Percentiles rank a stretch among this genome's conserved stretches.
These are phyloP conservation scores for Phytomonas francai DNA, from an alignment of 208 protist genomes.

Conservation along the genomic window DNA sequence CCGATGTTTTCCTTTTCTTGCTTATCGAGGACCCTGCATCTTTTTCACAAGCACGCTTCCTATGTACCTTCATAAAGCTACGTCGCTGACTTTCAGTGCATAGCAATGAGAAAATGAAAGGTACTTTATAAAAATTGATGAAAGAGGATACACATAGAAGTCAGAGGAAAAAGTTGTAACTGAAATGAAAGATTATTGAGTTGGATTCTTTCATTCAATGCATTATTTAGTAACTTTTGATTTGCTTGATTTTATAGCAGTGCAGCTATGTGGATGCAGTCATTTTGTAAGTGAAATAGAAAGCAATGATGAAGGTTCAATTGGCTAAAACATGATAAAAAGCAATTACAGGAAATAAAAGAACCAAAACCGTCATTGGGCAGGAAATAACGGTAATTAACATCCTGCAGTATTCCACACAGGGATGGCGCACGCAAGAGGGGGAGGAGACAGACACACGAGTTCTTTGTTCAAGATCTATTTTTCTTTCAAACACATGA, in stretches of 20 bases:
- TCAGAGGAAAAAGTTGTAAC: not conserved
- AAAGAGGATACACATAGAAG: not conserved
- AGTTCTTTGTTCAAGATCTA: not conserved
- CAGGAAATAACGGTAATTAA: not conserved
- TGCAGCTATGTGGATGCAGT: not conserved
- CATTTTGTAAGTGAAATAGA: not conserved
- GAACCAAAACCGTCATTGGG: not conserved
- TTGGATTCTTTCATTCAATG: not conserved
- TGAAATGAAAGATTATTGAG: not conserved
- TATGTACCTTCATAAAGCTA: slow-evolving; percentile 1
- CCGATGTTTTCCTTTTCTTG: not conserved
- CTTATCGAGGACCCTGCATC: not conserved
- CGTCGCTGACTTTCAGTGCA: not conserved
- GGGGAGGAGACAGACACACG: not conserved
- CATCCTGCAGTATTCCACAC: not conserved
- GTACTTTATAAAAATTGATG: not conserved
- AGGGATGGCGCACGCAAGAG: no score
- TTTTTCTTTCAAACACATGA: not conserved
- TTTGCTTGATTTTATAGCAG: not conserved
- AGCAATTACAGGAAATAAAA: not conserved
- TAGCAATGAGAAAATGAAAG: not conserved
- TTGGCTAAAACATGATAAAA: not conserved
- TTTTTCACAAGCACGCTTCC: not conserved
- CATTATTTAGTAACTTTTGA: not conserved
- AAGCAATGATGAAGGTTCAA: not conserved